Base-by-base conservation (phyloP, 306 rosid genomes). In the Glycine soja region DNA sequence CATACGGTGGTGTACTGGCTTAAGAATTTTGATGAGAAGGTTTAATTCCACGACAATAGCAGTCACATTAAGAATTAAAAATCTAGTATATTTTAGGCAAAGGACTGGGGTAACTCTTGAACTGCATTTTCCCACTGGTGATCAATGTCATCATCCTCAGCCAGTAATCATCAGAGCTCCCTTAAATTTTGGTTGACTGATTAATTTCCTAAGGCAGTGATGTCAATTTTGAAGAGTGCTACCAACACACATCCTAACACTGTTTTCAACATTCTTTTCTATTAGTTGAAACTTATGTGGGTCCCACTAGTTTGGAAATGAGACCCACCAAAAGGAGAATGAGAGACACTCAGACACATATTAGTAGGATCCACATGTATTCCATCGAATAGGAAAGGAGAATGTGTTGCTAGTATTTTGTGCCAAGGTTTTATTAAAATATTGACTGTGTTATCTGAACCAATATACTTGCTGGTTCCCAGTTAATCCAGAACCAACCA, bases 11-110 rank as follows among this genome's bases (percentile, higher is more conserved):
- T n/a, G 48, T 47, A 62, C 4, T 62, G 46, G 40, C 74, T 61
- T 43, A 69, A 57, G 19, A n/a, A n/a, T 15, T 72, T 50, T 77
- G 10, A 78, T 61, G 51, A 42, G 30, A 77, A 65, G 69, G 67
- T 32, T 70, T 42, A 61, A 66, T 56, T 48, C 63, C 13, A 68
- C 52, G 57, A 15, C 52, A 69, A 8, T 32, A 43, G 62, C 15
- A 66, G 16, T 52, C 52, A 36, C 62, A 38, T 46, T 18, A 13
- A 13, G 30, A 24, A 24, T 24, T 24, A 24, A 24, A 81, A 62
- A 57, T 18, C 36, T 15, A 19, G 77, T 6, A 59, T 19, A 36
- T 19, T 48, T 70, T 76, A 76, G 52, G 77, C 81, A 38, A 69
- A 48, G 34, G 30, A 59, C 36, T 8, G 11, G 64, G 12, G 40